Conservation (phyloP, 2,329 filamentous ascomycete species). For the Phyllosticta ampelicida region DNA sequence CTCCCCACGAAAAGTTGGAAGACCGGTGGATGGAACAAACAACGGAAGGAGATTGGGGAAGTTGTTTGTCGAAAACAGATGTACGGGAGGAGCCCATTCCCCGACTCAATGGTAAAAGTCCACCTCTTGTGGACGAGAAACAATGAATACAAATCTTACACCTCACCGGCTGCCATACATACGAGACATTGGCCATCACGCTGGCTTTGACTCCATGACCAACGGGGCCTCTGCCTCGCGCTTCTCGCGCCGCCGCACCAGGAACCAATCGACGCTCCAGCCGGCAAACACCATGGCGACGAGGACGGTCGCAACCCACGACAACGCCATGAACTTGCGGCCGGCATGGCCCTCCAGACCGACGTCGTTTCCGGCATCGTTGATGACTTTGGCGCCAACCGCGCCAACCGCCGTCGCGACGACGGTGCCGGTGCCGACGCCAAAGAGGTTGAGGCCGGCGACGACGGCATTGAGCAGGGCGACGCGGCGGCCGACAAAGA, state of each 20-base stretch:
- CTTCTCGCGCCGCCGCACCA: constrained; percentile 14
- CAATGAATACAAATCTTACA: too few species aligned
- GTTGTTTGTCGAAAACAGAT: too few species aligned
- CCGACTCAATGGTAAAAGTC: too few species aligned
- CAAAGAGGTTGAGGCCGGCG: constrained; percentile 41
- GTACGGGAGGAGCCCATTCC: too few species aligned
- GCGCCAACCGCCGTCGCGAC: constrained; percentile 54
- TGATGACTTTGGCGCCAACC: constrained; percentile 43
- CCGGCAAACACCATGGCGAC: constrained; percentile 27
- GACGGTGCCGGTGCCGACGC: constrained; percentile 62
- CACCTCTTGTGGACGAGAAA: too few species aligned
- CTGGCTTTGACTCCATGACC: too few species aligned
- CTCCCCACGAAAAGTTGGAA: too few species aligned
- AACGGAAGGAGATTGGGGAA: too few species aligned
- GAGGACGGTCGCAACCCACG: constrained; percentile 45
- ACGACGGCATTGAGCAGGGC: constrained; percentile 41
- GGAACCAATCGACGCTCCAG: constrained; percentile 23
- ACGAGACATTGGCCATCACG: too few species aligned
- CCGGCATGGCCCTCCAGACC: constrained; percentile 42
- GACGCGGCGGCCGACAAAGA: constrained; percentile 23
- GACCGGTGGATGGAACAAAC: too few species aligned
- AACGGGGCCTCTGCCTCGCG: not conserved
- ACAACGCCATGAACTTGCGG: constrained; percentile 45
- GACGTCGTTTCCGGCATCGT: constrained; percentile 40
- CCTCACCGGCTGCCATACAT: too few species aligned